Base-by-base conservation (phyloP, 768 basidiomycete genomes). In the Boletus bicolor region DNA sequence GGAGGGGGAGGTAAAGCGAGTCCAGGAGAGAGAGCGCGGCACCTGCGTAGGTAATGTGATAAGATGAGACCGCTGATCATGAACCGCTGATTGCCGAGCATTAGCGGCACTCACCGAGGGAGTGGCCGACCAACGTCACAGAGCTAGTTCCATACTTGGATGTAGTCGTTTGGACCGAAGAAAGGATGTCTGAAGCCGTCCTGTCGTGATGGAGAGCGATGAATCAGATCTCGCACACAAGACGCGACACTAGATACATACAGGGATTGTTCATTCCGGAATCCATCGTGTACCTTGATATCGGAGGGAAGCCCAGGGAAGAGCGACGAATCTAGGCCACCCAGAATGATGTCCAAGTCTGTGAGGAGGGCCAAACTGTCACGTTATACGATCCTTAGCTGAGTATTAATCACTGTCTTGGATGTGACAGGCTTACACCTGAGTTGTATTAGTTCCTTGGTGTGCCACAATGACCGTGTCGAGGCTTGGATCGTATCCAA, bases 81-180 rank as follows among this genome's bases (percentile, higher is more conserved):
- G 34, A 35, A 44, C 3, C 5, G n/a, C 5, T 26, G 21, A 38
- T 51, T 11, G 38, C 44, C 7, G 32, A 5, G 14, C 42, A 46
- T 42, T 11, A 9, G 43, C n/a, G 28, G 44, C 7, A 41, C 67
- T 64, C 19, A 77, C 72, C 56, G 60, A 76, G 57, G 35, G 77
- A 79, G 51, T 79, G 77, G 0, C 77, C 77, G n/a, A 78, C 75
- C 7, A 75, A 35, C 0, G 78, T 79, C 24, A 82, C 76, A 5
- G 71, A 61, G 5, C 24, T 72, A 0, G 75, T 65, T 7, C 56
- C 50, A 53, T 75, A 70, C 39, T 45, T 62, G 7, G 69, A 70
- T 59, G 82, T 67, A 21, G 75, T 65, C 6, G 54, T 67, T 55
- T 77, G 56, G 1, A 83, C 81, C 10, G 76, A 75, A 1, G 72